Conservation (phyloP, 352 stramenopile species). For the Pilasporangium apinafurcum region DNA sequence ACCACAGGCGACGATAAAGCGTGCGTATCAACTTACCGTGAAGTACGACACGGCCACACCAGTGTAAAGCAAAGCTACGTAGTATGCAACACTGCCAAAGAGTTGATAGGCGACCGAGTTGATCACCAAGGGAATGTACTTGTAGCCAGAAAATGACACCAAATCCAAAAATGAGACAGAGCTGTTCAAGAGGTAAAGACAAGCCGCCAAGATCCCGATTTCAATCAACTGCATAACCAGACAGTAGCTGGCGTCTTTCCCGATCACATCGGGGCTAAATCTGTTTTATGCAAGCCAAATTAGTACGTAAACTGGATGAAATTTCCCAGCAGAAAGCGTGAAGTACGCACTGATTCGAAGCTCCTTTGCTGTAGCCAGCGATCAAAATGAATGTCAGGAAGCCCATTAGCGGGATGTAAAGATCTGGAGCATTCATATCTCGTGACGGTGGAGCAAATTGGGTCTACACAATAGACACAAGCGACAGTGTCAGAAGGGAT, state of each 20-base stretch:
- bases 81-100: conserved; percentile 86
- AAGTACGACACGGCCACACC: conserved; percentile 92
- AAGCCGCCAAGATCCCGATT: conserved; percentile 91
- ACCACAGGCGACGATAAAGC: neutral
- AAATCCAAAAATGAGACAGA: conserved; percentile 94
- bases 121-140: conserved; percentile 97
- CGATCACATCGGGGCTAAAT: conserved; percentile 96
- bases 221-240: conserved; percentile 88
- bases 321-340: neutral
- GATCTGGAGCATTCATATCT: conserved; percentile 97
- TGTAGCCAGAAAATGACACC: conserved; percentile 97
- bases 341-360: conserved; percentile 74
- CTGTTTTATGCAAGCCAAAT: conserved; percentile 24
- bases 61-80: conserved; percentile 92
- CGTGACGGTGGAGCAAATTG: conserved; percentile 88
- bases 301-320: neutral
- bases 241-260: conserved; percentile 90
- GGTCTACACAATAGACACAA: conserved; percentile 16
- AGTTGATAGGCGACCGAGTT: conserved; percentile 90
- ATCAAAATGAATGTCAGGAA: conserved; percentile 99
- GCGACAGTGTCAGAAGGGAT: neutral
- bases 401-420: conserved; percentile 99
- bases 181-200: conserved; percentile 93
- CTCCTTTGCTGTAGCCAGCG: conserved; percentile 95
- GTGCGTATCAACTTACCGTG: conserved; percentile 59